phyloP scores from a whole-genome alignment of 148 eudicot genomes.

The Drosera capensis region DNA sequence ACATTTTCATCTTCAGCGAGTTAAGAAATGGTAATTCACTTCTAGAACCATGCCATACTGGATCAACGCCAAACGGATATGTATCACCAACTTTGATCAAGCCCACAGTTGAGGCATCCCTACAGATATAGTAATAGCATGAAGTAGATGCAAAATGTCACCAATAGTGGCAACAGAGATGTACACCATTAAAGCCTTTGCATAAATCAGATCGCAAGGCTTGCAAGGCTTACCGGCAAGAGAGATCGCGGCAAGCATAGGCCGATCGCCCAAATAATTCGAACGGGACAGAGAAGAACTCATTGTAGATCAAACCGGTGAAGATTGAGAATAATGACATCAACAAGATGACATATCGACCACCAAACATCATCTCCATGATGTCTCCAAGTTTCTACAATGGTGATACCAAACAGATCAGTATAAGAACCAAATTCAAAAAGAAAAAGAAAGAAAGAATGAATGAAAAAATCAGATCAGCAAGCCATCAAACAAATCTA shows the following conservation, averaged over 20 bases:
- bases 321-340: slow-evolving; percentile 52
- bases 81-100: slow-evolving; percentile 45
- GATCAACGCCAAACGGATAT: slow-evolving; percentile 48
- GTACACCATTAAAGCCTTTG: not conserved
- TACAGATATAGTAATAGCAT: slow-evolving; percentile 13
- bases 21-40: slow-evolving; percentile 54
- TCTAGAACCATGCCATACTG: slow-evolving; percentile 52
- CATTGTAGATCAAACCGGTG: slow-evolving; percentile 47
- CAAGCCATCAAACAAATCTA: no score
- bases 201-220: slow-evolving; percentile 1
- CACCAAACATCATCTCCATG: slow-evolving; percentile 52
- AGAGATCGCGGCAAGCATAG: slow-evolving; percentile 42
- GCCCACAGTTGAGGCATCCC: slow-evolving; percentile 42
- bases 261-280: slow-evolving; percentile 39
- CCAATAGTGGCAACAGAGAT: not conserved
- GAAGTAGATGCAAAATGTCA: not conserved
- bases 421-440: not conserved
- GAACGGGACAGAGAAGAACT: slow-evolving; percentile 52
- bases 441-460: no score
- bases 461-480: no score
- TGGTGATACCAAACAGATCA: not conserved
- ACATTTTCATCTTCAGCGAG: slow-evolving; percentile 63
- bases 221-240: slow-evolving; percentile 28
- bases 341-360: slow-evolving; percentile 47
- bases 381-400: slow-evolving; percentile 48